phyloP scores from a whole-genome alignment of 345 rosid genomes.

The Zanthoxylum bungeanum region DNA sequence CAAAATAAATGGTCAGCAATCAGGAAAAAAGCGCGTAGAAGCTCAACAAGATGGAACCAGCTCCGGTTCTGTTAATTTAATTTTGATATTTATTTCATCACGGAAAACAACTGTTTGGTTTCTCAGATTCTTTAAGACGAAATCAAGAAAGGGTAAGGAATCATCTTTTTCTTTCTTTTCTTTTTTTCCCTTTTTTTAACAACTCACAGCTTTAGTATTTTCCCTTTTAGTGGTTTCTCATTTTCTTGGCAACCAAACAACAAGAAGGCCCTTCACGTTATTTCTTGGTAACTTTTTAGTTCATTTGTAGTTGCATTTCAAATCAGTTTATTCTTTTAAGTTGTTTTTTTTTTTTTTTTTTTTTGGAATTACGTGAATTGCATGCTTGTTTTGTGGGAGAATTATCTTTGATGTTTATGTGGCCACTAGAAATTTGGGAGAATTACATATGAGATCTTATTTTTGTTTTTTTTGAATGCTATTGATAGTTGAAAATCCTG shows the following conservation, averaged over 20 bases:
- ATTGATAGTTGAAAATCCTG: not conserved
- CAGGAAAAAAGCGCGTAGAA: not conserved
- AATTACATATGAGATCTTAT: no score
- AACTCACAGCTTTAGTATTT: no score
- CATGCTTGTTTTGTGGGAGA: not conserved
- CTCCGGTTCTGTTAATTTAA: not conserved
- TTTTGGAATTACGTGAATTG: not conserved
- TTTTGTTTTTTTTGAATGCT: not conserved
- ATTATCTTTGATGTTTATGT: no score
- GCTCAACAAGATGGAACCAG: not conserved
- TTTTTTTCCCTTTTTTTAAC: no score
- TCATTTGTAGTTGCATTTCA: not conserved
- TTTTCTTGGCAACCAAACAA: constrained; percentile 2
- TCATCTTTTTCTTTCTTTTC: no score
- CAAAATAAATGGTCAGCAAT: not conserved
- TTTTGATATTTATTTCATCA: not conserved
- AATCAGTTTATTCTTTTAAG: no score
- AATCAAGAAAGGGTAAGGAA: not conserved
- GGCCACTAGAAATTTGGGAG: no score
- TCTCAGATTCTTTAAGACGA: not conserved
- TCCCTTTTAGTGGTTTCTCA: not conserved
- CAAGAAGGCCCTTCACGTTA: not conserved
- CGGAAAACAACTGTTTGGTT: not conserved
- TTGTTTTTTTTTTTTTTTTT: not conserved
- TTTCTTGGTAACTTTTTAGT: not conserved